Percentiles rank a stretch among this genome's conserved stretches.
These are phyloP conservation scores for Mucor irregularis DNA, from an alignment of 371 early-diverging fungal species.

Conservation along the genomic window DNA sequence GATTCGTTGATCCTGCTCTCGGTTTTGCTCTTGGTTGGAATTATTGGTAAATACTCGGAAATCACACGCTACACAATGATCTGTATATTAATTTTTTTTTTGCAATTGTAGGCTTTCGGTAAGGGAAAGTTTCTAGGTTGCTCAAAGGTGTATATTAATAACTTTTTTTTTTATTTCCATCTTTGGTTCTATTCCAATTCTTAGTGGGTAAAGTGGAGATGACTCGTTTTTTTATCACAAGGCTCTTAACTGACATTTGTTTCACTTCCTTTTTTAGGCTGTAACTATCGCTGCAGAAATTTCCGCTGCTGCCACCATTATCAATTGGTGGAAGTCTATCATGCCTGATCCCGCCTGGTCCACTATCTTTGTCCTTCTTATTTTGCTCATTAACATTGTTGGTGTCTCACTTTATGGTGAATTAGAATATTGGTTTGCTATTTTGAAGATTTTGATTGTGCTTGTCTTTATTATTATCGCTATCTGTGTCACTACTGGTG, in stretches of 20 bases:
- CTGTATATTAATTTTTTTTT: neutral
- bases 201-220: too few relatives aligned
- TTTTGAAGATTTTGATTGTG: slow-evolving; percentile 68
- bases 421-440: slow-evolving; percentile 74
- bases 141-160: neutral
- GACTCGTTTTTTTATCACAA: neutral
- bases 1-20: slow-evolving; percentile 81
- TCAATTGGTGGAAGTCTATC: slow-evolving; percentile 73
- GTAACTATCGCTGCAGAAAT: slow-evolving; percentile 58
- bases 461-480: slow-evolving; percentile 67
- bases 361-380: slow-evolving; percentile 52
- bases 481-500: slow-evolving; percentile 67
- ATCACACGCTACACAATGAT: neutral
- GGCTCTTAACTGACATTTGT: neutral
- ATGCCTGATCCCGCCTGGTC: slow-evolving; percentile 63
- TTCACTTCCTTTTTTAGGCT: slow-evolving; percentile 16
- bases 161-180: neutral
- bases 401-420: slow-evolving; percentile 64
- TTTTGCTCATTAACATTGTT: slow-evolving; percentile 59
- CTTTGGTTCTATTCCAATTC: neutral
- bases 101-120: slow-evolving; percentile 42
- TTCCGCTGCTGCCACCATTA: slow-evolving; percentile 75
- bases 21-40: slow-evolving; percentile 87
- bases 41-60: slow-evolving; percentile 68
- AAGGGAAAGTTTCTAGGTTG: slow-evolving; percentile 7